Evolutionary conservation across 2,329 filamentous ascomycete species (phyloP).

Genomic region (Claviceps sp.): DNA sequence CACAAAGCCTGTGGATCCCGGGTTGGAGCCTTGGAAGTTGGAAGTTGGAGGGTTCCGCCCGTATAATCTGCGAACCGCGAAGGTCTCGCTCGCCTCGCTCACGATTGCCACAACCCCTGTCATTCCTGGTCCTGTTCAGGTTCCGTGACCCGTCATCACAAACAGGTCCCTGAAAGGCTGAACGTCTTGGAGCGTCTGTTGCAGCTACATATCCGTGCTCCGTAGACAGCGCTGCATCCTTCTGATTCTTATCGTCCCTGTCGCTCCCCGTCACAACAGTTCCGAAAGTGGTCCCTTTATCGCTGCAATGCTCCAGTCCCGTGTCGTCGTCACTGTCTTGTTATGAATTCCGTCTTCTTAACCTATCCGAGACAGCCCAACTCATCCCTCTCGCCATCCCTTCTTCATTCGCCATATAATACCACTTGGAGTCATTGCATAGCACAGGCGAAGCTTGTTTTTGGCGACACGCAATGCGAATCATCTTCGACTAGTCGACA

Average conservation of each 20-base stretch:
- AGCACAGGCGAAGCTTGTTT: background rate
- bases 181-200: background rate
- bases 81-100: background rate
- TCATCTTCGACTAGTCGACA: background rate
- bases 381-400: conserved; percentile 2
- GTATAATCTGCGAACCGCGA: background rate
- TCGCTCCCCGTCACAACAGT: background rate
- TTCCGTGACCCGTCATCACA: background rate
- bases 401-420: background rate
- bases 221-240: background rate
- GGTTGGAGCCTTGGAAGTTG: too few species aligned
- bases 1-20: background rate
- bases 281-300: background rate
- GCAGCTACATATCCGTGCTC: too few species aligned
- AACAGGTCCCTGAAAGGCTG: background rate
- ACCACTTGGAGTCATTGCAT: background rate
- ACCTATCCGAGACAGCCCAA: conserved; percentile 3
- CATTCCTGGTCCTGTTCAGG: background rate
- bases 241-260: background rate
- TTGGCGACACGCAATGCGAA: background rate
- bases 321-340: background rate
- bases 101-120: background rate
- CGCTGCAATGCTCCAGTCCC: conserved; percentile 1
- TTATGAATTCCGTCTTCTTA: conserved; percentile 8
- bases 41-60: too few species aligned